Evolutionary conservation across 768 basidiomycete genomes (phyloP), one percentile per base, ranked within the genome.

Genomic region (Lentinula lateritia): DNA sequence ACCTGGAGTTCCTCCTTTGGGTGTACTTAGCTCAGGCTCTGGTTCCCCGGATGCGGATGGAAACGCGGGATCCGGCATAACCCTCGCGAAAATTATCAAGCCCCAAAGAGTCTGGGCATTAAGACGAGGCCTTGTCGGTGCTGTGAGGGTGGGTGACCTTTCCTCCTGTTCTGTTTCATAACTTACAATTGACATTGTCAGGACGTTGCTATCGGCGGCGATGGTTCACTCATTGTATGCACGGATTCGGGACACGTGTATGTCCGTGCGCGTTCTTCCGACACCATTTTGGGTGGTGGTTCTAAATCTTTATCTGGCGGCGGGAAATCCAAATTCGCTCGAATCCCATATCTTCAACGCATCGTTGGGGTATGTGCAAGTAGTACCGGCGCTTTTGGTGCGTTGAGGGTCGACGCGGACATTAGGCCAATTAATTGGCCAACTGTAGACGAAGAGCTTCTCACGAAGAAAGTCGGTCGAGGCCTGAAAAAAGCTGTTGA

Each of bases 181-280:
- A 43, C 46, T 48, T 48, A 48, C 8, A 5, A 10, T 13, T 20
- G 28, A 42, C 45, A 41, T 52, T 54, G 36, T 66, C n/a, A 90
- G 87, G 96, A 98, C 66, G 90, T 96, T 8, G 94, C 93, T 0
- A 78, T 98, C 13, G 93, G 93, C 18, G 78, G 86, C 1, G 94
- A 97, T 64, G 93, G 95, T 4, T 84, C 89, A 15, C 83, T 97
- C 68, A 88, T 97, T 69, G 82, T 98, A 50, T 97, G 93, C 74
- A 98, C 96, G 1, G 86, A 90, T 64, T 95, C 96, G 4, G 96
- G 96, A 0, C 95, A 98, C 67, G 95, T 96, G 36, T 98, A 90
- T 69, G 81, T 95, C 23, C 89, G 95, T 23, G 80, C 86, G 18
- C 83, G 93, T 32, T 76, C 73, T 62, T 65, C 62, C 63, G 58